A percentile compares a stretch with the other conserved stretches of the same genome.
phyloP scores from a whole-genome alignment of 169 alveolate genomes.

The Plasmodium berghei region DNA sequence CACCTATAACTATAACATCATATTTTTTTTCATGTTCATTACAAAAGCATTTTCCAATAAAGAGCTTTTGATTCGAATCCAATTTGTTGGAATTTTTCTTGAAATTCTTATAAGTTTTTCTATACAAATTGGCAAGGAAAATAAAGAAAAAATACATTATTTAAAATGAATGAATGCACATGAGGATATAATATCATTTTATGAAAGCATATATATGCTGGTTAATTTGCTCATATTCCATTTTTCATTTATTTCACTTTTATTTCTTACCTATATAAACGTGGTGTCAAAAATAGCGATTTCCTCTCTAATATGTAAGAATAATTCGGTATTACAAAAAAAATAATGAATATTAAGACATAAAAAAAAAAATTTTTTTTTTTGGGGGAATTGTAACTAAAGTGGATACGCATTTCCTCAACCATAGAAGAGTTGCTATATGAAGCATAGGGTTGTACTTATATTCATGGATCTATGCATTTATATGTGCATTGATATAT shows the following conservation, averaged over 20 bases:
- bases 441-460: no score
- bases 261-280: not conserved
- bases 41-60: constrained; percentile 23
- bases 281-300: not conserved
- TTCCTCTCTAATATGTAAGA: not conserved
- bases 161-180: no score
- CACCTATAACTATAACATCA: constrained; percentile 94
- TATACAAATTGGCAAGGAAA: not conserved
- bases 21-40: constrained; percentile 29
- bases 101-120: not conserved
- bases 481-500: no score
- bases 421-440: no score
- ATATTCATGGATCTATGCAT: no score
- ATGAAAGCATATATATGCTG: not conserved
- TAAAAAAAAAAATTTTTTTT: not conserved
- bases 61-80: constrained; percentile 10
- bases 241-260: not conserved
- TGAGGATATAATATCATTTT: not conserved
- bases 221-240: not conserved
- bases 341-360: not conserved
- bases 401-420: no score
- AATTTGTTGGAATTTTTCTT: not conserved
- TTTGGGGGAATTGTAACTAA: not conserved
- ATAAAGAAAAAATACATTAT: not conserved
- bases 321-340: not conserved